Evolutionary conservation across 352 stramenopile genomes (phyloP).

Genomic region (Vaucheria bursata): DNA sequence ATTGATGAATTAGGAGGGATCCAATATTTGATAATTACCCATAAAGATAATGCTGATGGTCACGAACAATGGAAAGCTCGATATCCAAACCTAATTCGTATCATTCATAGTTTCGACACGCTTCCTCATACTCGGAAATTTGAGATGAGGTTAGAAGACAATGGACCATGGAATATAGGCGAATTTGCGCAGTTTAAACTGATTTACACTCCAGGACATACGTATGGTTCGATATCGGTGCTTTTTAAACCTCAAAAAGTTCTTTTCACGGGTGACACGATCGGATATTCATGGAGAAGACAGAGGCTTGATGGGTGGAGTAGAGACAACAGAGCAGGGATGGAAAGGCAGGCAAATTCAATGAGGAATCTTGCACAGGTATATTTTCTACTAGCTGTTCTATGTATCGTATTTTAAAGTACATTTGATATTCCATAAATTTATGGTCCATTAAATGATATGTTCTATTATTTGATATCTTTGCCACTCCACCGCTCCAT

Average conservation of each 20-base stretch:
- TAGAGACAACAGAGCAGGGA: not conserved
- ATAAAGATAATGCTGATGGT: constrained; percentile 26
- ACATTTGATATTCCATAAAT: too few species aligned
- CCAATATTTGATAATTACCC: constrained; percentile 37
- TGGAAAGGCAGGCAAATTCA: not conserved
- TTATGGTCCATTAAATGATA: not conserved
- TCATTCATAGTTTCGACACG: constrained; percentile 31
- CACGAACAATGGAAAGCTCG: constrained; percentile 42
- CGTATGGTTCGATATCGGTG: constrained; percentile 18
- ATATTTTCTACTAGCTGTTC: not conserved
- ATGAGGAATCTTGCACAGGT: constrained; percentile 7
- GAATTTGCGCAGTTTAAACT: constrained; percentile 18
- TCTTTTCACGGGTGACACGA: constrained; percentile 3
- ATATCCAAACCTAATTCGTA: constrained; percentile 30
- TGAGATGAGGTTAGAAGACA: constrained; percentile 24
- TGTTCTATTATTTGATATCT: not conserved
- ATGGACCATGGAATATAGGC: constrained; percentile 32
- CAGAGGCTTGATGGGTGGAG: constrained; percentile 6
- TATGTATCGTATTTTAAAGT: too few species aligned
- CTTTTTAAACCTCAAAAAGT: constrained; percentile 10
- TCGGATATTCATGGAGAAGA: not conserved
- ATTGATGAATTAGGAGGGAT: constrained; percentile 32
- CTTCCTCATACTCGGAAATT: constrained; percentile 23
- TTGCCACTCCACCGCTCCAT: too few species aligned
- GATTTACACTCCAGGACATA: constrained; percentile 36